Evolutionary conservation across 768 basidiomycete species (phyloP), one percentile per base, ranked within the genome.

Genomic region (Royoungia palumana): DNA sequence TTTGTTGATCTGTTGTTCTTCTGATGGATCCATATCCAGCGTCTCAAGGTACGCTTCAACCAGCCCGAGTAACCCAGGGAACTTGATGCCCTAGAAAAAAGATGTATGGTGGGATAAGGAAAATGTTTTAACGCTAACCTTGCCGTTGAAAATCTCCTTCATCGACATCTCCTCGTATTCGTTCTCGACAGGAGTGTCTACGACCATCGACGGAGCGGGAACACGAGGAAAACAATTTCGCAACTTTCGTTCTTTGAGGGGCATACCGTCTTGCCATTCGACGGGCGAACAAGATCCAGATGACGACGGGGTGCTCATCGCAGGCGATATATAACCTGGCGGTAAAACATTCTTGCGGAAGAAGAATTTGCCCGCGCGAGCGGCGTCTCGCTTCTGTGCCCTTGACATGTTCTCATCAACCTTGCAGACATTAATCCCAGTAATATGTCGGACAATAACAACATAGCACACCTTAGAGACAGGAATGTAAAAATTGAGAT

Each of bases 371-470:
- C 80, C 76, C n/a, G 78, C 67, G 43, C 70, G 71, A 19, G 84
- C 78, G 1, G 94, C 95, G 60, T 90, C 85, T 40, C 94, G 76
- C 41, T 75, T 72, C 67, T 99, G 96, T 1, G 95, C 94, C 51
- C 87, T 78, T 20, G 69, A 77, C 96, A 98, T 98, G 61, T 99
- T 99, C 67, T 89, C 89, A 64, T 99, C 94, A 36, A 98, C 96
- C 94, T 97, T 60, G 3, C 34, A 34, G 27, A 39, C 10, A 41
- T 51, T 36, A 44, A 44, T 25, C 25, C 34, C 16, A 38, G 46
- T 24, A 22, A 20, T 21, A 35, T 13, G 25, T 50, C 12, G 43
- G 41, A 22, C 13, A 16, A 10, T 35, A 19, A 39, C 14, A 16
- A 6, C 5, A 14, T 3, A 32, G 47, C 39, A 22, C 49, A 88